A percentile compares a stretch with the other conserved stretches of the same genome.
These are phyloP conservation scores for Phyllosticta citribraziliensis DNA, from an alignment of 2,329 filamentous ascomycete genomes.

Conservation along the genomic window DNA sequence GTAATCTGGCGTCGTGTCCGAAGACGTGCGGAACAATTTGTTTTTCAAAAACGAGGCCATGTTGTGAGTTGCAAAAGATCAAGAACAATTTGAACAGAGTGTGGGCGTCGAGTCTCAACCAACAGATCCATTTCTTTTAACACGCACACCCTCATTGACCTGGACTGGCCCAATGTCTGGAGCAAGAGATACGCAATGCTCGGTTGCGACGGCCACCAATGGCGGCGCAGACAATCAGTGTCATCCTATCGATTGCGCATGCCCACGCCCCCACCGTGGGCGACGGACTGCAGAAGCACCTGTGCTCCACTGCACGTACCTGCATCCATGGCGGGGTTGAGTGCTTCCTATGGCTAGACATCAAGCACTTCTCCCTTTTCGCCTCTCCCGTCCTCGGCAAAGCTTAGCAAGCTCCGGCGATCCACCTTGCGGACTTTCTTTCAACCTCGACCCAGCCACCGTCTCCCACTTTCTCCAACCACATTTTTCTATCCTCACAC, in stretches of 20 bases:
- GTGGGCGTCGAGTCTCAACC: neutral
- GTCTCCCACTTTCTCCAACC: neutral
- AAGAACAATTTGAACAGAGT: neutral
- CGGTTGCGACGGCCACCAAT: neutral
- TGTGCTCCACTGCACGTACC: neutral
- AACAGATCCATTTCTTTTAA: neutral
- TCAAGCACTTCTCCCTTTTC: neutral
- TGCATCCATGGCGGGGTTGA: neutral
- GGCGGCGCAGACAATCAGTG: neutral
- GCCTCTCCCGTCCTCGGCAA: neutral
- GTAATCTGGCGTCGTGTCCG: neutral
- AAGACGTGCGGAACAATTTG: neutral
- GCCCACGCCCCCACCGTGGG: neutral
- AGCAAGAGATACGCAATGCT: neutral
- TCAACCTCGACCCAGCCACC: neutral
- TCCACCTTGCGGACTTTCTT: neutral
- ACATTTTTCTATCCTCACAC: neutral
- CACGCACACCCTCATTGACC: neutral
- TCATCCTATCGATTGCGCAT: neutral
- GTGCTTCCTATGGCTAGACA: neutral
- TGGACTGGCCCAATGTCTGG: neutral
- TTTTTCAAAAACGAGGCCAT: neutral
- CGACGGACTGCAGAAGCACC: neutral
- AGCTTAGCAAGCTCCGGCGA: neutral
- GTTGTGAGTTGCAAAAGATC: neutral